phyloP scores from a whole-genome alignment of 208 protist genomes.

The Crithidia fasciculata region DNA sequence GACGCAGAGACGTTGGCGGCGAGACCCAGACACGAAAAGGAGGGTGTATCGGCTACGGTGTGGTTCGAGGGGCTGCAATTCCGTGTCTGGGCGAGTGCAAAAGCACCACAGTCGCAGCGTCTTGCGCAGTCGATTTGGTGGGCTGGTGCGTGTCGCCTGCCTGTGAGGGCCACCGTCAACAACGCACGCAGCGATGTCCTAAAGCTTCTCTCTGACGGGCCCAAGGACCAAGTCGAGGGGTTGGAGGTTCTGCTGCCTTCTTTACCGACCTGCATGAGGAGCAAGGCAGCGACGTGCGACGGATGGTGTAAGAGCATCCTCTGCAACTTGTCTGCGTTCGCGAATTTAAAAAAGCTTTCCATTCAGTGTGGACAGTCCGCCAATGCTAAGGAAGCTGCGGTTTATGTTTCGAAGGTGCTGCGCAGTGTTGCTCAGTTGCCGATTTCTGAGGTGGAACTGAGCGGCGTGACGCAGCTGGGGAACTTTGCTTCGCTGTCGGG shows the following conservation, averaged over 20 bases:
- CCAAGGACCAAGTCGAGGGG: background rate
- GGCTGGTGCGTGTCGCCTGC: background rate
- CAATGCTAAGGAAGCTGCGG: background rate
- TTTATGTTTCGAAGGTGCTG: background rate
- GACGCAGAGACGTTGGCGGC: background rate
- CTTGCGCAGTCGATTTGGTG: background rate
- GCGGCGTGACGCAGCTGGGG: background rate
- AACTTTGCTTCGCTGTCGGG: background rate
- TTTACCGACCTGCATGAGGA: background rate
- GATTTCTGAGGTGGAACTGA: background rate
- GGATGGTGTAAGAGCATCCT: background rate
- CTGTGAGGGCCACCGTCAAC: background rate
- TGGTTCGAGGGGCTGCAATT: background rate
- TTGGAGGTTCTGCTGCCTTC: background rate
- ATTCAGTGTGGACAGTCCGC: background rate
- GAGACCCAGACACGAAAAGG: background rate
- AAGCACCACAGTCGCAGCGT: background rate
- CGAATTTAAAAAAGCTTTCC: background rate
- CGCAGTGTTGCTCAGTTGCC: background rate
- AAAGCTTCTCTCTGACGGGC: background rate
- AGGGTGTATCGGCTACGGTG: background rate
- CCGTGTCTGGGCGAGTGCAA: background rate
- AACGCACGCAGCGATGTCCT: background rate
- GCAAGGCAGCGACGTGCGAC: background rate
- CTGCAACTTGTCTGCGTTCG: background rate